Evolutionary conservation across 495 filamentous ascomycete genomes (phyloP).

Genomic region (Penicillium dipodomyicola): DNA sequence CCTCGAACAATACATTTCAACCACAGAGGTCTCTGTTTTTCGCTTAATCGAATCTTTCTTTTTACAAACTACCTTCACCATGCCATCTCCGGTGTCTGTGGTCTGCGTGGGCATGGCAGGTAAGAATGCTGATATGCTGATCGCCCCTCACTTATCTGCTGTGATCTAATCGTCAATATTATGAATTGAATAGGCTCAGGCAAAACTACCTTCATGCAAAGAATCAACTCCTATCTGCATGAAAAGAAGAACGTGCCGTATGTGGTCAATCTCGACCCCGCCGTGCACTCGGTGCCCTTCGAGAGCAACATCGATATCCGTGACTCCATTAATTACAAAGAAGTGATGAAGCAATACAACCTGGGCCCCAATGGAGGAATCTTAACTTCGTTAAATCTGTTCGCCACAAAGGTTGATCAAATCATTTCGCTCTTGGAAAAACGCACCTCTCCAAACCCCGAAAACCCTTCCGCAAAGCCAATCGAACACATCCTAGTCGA

Average conservation of each 20-base stretch:
- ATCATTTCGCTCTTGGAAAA: constrained; percentile 87
- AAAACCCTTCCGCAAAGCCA: constrained; percentile 56
- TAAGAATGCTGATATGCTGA: constrained; percentile 20
- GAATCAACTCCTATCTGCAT: constrained; percentile 89
- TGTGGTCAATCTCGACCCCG: constrained; percentile 95
- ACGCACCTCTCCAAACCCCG: constrained; percentile 64
- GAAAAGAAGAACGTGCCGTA: constrained; percentile 73
- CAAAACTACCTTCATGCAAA: constrained; percentile 98
- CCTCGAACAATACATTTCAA: background rate
- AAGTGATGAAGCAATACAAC: constrained; percentile 99
- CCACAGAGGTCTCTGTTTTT: background rate
- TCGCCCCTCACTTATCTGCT: background rate
- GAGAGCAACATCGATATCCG: constrained; percentile 98
- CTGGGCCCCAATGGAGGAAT: constrained; percentile 98
- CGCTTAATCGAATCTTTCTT: background rate
- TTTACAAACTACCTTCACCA: constrained; percentile 18
- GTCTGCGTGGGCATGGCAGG: constrained; percentile 98
- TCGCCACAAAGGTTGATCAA: constrained; percentile 96
- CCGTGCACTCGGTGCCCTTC: constrained; percentile 93
- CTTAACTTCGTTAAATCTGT: constrained; percentile 90
- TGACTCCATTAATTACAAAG: constrained; percentile 98
- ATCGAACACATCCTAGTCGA: constrained; percentile 88
- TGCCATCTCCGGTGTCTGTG: constrained; percentile 61
- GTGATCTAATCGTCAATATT: constrained; percentile 5
- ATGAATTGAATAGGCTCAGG: constrained; percentile 65